phyloP scores from a whole-genome alignment of 306 rosid species.

The Lagenaria siceraria region DNA sequence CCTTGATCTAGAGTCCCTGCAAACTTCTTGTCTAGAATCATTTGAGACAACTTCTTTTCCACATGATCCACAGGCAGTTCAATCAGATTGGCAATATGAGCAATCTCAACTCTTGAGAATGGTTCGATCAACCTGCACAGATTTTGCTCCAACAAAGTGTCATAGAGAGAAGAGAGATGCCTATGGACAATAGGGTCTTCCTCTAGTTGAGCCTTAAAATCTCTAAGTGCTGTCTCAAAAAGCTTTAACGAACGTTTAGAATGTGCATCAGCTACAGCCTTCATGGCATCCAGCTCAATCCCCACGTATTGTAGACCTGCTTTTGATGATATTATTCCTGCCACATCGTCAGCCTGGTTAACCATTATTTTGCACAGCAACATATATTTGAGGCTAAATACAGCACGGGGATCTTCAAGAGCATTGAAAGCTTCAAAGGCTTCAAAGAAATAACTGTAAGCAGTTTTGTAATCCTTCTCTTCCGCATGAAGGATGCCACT shows the following conservation, averaged over 20 bases:
- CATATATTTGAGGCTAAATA: constrained; percentile 91
- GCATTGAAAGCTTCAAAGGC: constrained; percentile 93
- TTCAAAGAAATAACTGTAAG: constrained; percentile 80
- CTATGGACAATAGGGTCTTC: constrained; percentile 96
- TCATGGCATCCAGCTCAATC: constrained; percentile 93
- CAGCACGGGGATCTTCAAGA: constrained; percentile 85
- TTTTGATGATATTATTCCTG: constrained; percentile 77
- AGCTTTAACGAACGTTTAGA: constrained; percentile 80
- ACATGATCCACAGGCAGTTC: constrained; percentile 55
- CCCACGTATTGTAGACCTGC: constrained; percentile 82
- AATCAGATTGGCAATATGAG: constrained; percentile 73
- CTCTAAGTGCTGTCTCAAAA: constrained; percentile 65
- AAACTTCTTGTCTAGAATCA: constrained; percentile 40
- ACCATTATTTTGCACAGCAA: constrained; percentile 85
- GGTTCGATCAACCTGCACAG: constrained; percentile 92
- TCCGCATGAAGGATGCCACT: constrained; percentile 95
- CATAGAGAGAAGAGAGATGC: constrained; percentile 76
- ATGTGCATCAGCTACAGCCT: constrained; percentile 91
- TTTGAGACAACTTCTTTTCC: constrained; percentile 37
- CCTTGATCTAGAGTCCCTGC: constrained; percentile 95
- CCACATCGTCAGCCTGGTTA: constrained; percentile 84
- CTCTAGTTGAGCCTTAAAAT: constrained; percentile 74
- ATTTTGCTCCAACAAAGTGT: constrained; percentile 83
- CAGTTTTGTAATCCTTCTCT: constrained; percentile 90
- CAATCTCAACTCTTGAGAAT: constrained; percentile 89